Evolutionary conservation across 2,329 filamentous ascomycete genomes (phyloP).

Genomic region (Paecilomyces formosus): DNA sequence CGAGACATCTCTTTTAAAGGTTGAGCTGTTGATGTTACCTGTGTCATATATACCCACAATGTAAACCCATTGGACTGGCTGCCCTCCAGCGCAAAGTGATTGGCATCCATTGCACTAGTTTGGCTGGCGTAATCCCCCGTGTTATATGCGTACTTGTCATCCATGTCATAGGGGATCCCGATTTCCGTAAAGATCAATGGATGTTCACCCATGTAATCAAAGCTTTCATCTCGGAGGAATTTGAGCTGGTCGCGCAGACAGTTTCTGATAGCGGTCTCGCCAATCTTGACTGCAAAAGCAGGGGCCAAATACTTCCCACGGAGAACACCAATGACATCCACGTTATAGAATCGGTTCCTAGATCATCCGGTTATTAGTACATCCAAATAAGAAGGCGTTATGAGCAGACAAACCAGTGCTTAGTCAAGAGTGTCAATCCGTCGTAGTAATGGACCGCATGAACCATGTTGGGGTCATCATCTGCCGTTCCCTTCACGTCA

Average conservation of each 20-base stretch:
- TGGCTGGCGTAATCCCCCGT: slow-evolving; percentile 94
- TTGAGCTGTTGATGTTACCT: slow-evolving; percentile 41
- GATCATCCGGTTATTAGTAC: slow-evolving; percentile 11
- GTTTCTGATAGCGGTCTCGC: slow-evolving; percentile 88
- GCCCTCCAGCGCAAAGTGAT: slow-evolving; percentile 86
- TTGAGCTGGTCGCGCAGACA: slow-evolving; percentile 83
- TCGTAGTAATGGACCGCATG: slow-evolving; percentile 97
- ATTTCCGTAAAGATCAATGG: slow-evolving; percentile 91
- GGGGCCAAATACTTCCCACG: slow-evolving; percentile 83
- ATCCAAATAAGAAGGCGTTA: not conserved
- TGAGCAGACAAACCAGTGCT: slow-evolving; percentile 63
- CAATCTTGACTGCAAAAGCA: slow-evolving; percentile 85
- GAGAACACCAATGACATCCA: slow-evolving; percentile 87
- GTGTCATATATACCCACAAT: slow-evolving; percentile 76
- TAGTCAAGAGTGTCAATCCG: slow-evolving; percentile 91
- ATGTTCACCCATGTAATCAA: slow-evolving; percentile 80
- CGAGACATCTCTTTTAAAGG: not conserved
- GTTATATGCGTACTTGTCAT: slow-evolving; percentile 89
- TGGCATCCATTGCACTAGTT: slow-evolving; percentile 86
- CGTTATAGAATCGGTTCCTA: slow-evolving; percentile 87
- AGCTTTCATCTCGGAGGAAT: slow-evolving; percentile 74
- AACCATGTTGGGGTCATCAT: slow-evolving; percentile 84
- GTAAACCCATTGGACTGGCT: slow-evolving; percentile 78
- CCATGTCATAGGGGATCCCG: slow-evolving; percentile 98
- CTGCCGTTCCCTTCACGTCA: slow-evolving; percentile 72